Evolutionary conservation across 1,284 basidiomycete genomes (phyloP).

Genomic region (Cutaneotrichosporon cavernicola): DNA sequence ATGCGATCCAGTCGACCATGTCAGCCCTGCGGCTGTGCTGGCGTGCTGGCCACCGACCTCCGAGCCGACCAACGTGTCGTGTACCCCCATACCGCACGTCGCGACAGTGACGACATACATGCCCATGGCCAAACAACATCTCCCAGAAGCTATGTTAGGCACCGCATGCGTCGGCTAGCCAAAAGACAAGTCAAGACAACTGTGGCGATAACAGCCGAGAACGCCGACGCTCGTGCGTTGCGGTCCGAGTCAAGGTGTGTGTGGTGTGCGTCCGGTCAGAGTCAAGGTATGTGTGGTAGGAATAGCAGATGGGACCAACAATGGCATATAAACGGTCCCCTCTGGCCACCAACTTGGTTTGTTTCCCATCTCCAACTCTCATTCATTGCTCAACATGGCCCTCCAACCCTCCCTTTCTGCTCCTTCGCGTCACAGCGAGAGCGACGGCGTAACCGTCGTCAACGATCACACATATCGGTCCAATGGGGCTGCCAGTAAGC

Average conservation of each 20-base stretch:
- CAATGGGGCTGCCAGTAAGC: not conserved
- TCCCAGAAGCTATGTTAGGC: not conserved
- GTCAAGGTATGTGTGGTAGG: not conserved
- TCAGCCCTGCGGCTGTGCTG: no score
- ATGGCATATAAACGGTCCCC: not conserved
- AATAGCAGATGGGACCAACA: not conserved
- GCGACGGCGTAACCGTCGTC: slow-evolving; percentile 19
- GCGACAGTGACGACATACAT: no score
- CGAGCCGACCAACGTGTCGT: no score
- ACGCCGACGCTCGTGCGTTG: not conserved
- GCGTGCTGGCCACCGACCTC: no score
- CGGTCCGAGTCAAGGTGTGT: no score
- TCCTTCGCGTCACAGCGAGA: slow-evolving; percentile 5
- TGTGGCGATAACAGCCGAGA: not conserved
- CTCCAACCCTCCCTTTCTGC: not conserved
- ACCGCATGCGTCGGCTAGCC: not conserved
- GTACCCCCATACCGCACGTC: not conserved
- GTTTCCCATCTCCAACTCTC: not conserved
- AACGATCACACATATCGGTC: not conserved
- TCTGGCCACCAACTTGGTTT: not conserved
- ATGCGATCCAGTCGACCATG: no score
- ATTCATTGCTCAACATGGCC: not conserved
- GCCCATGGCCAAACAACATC: no score
- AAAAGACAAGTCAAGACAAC: no score
- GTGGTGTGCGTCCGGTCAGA: no score